Evolutionary conservation across 2,329 filamentous ascomycete species (phyloP).

Genomic region (Aspergillus oerlinghausenensis): DNA sequence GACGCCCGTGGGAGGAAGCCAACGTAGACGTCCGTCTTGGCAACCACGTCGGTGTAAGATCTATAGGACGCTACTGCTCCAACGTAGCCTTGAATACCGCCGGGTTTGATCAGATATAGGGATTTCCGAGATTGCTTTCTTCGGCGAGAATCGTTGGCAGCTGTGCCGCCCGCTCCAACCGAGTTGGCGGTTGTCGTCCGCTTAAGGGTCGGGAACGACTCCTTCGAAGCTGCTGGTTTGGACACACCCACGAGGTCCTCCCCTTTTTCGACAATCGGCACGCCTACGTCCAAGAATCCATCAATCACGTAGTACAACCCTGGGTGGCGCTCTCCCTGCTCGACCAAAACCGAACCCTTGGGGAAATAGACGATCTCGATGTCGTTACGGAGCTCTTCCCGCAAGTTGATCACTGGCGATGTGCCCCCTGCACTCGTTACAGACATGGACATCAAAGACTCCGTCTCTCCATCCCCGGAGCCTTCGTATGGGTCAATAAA

Average conservation of each 20-base stretch:
- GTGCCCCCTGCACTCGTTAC: constrained; percentile 60
- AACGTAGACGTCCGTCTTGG: constrained; percentile 97
- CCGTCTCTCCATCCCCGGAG: constrained; percentile 70
- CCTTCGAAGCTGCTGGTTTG: constrained; percentile 27
- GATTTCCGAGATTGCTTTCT: constrained; percentile 57
- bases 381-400: constrained; percentile 81
- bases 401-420: constrained; percentile 60
- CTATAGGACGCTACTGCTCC: constrained; percentile 91
- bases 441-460: constrained; percentile 70
- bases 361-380: constrained; percentile 97
- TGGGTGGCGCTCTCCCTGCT: constrained; percentile 94
- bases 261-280: constrained; percentile 64
- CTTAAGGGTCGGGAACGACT: constrained; percentile 43
- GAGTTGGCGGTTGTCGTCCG: constrained; percentile 42
- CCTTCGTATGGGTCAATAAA: constrained; percentile 82
- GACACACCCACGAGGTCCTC: constrained; percentile 37
- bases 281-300: constrained; percentile 89
- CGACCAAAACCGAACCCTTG: constrained; percentile 87
- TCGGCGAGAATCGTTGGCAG: constrained; percentile 28
- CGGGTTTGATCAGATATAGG: constrained; percentile 88
- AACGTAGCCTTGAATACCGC: constrained; percentile 88
- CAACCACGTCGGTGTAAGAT: constrained; percentile 93
- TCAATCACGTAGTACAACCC: constrained; percentile 97
- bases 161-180: constrained; percentile 14
- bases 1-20: constrained; percentile 84